Conservation (phyloP, 345 rosid genomes). For the Boechera divaricarpa region DNA sequence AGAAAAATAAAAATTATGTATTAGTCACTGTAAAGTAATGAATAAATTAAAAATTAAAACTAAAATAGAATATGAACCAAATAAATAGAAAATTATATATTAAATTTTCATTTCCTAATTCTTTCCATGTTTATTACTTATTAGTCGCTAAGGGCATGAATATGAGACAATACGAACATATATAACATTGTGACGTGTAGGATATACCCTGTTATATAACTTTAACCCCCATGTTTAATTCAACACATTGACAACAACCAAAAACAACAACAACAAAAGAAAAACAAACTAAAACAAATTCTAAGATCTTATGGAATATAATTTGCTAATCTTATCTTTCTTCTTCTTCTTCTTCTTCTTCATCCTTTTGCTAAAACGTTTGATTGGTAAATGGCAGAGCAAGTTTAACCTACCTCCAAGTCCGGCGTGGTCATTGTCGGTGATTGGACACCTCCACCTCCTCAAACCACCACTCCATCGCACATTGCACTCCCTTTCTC, state of each 20-base stretch:
- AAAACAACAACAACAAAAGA: no score
- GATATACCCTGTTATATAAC: background rate
- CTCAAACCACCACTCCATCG: conserved; percentile 44
- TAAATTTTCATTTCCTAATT: background rate
- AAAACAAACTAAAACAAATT: background rate
- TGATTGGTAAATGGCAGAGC: background rate
- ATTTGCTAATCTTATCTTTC: background rate
- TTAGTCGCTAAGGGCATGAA: background rate
- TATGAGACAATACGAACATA: background rate
- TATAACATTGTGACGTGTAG: background rate
- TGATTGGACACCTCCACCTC: conserved; percentile 47
- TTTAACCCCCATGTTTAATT: background rate
- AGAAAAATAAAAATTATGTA: no score
- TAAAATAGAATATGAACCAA: background rate
- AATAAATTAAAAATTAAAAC: background rate
- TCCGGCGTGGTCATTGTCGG: conserved; percentile 36
- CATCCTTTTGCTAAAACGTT: background rate
- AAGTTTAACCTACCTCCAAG: conserved; percentile 41
- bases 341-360: background rate
- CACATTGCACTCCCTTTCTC: conserved; percentile 29
- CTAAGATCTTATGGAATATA: conserved; percentile 1
- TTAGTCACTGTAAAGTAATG: no score
- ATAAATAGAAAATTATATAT: background rate
- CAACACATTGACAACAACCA: background rate
- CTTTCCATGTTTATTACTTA: background rate